Base-by-base conservation (phyloP, 225 moss, liverwort and hornwort genomes). In the Pseudoscleropodium purum region DNA sequence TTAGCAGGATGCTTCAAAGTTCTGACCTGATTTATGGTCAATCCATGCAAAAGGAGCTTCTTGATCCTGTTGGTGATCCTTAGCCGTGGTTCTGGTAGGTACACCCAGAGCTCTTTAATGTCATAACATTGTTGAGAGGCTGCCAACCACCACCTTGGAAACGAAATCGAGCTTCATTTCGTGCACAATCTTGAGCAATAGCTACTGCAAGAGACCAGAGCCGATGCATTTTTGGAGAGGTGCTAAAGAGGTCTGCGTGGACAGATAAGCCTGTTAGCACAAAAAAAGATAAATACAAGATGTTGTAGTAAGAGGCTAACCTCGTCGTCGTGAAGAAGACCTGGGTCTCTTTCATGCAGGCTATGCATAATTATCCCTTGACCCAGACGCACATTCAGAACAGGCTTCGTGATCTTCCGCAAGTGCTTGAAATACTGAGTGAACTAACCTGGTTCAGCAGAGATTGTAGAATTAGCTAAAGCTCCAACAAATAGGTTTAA, bases 381-480 rank as follows among this genome's bases (percentile, higher is more conserved):
- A 81, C 30, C 19, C 11, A 43, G 81, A 81, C 43, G 31, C 81
- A 62, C 61, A 45, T 45, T 61, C 81, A 81, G 43, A 61, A 12
- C 31, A 43, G 13, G 62, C 62, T 45, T 76, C 30, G 62, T 70
- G 43, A 95, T 92, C 85, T 92, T 96, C 57, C 93, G 92, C n/a
- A 90, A 49, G 76, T 95, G 94, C 31, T 94, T 94, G 85, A 88
- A 93, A 93, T 33, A 95, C 84, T 4, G 93, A 95, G 82, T 92
- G 95, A 75, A 30, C 86, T 49, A 26, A 95, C 89, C 95, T 94
- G 94, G 68, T 80, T 47, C 26, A 47, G 60, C 43, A 73, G 56
- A 72, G 39, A 49, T 34, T 85, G 47, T 54, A 90, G 56, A 43
- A 81, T 90, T 27, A 69, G 80, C 68, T 70, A 27, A 70, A 79